Conservation (phyloP, 2,329 filamentous ascomycete genomes). For the Penicillium sp. region DNA sequence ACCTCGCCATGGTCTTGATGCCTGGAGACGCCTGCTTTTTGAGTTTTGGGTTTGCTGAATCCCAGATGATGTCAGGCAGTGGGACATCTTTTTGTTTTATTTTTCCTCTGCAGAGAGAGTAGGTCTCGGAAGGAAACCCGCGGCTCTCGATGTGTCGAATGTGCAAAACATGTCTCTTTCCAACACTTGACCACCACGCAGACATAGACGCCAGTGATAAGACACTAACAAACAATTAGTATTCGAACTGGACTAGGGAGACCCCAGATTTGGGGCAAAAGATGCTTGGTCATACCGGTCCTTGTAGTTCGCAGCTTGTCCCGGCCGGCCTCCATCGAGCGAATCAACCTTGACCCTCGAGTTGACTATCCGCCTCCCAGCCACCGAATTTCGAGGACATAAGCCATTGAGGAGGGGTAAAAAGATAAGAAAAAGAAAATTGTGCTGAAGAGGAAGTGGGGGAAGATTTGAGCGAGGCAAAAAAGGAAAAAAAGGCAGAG, state of each 20-base stretch:
- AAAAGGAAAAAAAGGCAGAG: not conserved
- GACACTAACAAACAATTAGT: not conserved
- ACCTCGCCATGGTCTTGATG: slow-evolving; percentile 14
- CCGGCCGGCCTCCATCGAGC: slow-evolving; percentile 7
- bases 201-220: not conserved
- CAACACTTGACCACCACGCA: not conserved
- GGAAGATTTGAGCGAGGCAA: not conserved
- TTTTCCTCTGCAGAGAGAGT: slow-evolving; percentile 6
- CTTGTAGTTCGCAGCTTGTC: slow-evolving; percentile 16
- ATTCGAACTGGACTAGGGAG: not conserved
- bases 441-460: not conserved
- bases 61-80: slow-evolving; percentile 20
- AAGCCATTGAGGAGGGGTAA: not conserved
- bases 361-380: slow-evolving; percentile 16
- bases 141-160: not conserved
- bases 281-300: slow-evolving; percentile 11
- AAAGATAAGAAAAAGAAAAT: not conserved
- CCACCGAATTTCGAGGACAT: slow-evolving; percentile 19
- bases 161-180: not conserved
- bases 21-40: slow-evolving; percentile 19
- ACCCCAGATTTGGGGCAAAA: not conserved
- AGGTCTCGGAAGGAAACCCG: slow-evolving; percentile 1
- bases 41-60: slow-evolving; percentile 14
- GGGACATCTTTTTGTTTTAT: slow-evolving; percentile 1
- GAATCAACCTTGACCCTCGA: slow-evolving; percentile 16